Conservation (phyloP, 164 flowering plant species). For the Chimonanthus praecox region DNA sequence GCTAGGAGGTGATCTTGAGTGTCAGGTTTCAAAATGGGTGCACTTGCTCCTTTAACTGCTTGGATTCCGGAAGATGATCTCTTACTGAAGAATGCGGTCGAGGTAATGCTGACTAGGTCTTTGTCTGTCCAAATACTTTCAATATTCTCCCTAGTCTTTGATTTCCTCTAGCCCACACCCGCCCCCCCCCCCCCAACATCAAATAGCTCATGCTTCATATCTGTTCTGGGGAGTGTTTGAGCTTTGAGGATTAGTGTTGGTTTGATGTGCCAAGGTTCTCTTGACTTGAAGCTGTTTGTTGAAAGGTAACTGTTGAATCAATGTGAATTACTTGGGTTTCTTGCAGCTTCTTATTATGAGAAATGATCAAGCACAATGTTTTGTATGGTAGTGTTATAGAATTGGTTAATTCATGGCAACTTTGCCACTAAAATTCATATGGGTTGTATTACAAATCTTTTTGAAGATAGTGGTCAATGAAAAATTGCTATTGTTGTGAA, state of each 20-base stretch:
- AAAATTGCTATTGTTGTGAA: too few species aligned
- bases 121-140: not conserved
- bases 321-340: not conserved
- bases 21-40: constrained; percentile 7
- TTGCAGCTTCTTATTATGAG: not conserved
- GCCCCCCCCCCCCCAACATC: not conserved
- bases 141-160: not conserved
- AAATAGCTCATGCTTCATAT: not conserved
- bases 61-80: constrained; percentile 79
- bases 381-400: not conserved
- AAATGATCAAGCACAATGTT: not conserved
- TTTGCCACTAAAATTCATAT: not conserved
- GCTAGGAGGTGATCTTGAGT: too few species aligned
- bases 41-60: constrained; percentile 39
- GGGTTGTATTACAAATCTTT: not conserved
- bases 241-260: not conserved
- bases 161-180: too few species aligned
- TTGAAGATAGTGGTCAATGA: not conserved
- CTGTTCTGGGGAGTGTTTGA: not conserved
- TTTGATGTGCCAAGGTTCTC: not conserved
- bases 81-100: constrained; percentile 63
- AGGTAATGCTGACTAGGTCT: constrained; percentile 31
- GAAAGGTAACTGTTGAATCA: not conserved
- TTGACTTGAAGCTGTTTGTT: not conserved
- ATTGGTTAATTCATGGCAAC: not conserved